Evolutionary conservation across 257 asterid species (phyloP).

Genomic region (Plantago major): DNA sequence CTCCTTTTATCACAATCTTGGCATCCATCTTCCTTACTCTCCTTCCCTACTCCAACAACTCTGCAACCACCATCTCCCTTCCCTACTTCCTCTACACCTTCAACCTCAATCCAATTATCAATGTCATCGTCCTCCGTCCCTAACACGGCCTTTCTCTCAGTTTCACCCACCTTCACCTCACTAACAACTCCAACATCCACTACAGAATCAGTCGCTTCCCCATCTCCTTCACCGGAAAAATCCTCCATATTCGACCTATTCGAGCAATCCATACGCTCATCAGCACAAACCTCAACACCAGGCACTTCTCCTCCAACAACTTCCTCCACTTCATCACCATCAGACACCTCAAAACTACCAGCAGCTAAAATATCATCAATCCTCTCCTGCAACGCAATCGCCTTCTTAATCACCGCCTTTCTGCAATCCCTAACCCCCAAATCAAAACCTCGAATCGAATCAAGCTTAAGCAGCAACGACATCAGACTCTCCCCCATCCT

Average conservation of each 20-base stretch:
- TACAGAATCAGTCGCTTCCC: neutral
- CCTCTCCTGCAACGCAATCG: conserved; percentile 60
- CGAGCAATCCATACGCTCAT: no score
- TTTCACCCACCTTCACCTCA: no score
- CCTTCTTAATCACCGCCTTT: conserved; percentile 62
- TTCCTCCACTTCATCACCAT: conserved; percentile 2
- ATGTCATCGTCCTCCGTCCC: no score
- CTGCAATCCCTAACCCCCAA: conserved; percentile 62
- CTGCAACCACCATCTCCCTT: no score
- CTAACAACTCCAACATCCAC: conserved; percentile 17
- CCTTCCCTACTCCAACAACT: neutral
- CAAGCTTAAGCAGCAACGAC: conserved; percentile 64
- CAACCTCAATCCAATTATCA: neutral
- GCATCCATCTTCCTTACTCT: neutral
- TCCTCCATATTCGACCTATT: no score
- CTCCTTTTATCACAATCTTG: neutral
- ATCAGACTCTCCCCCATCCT: conserved; percentile 61
- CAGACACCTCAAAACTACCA: conserved; percentile 1
- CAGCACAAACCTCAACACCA: no score
- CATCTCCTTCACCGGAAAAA: no score
- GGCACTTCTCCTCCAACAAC: no score
- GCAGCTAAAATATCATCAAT: conserved; percentile 40
- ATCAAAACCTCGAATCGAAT: conserved; percentile 58
- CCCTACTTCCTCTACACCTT: conserved; percentile 4
- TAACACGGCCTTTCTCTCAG: no score